phyloP scores from a whole-genome alignment of 2,329 filamentous ascomycete genomes.

The Chrysosporium queenslandicum region DNA sequence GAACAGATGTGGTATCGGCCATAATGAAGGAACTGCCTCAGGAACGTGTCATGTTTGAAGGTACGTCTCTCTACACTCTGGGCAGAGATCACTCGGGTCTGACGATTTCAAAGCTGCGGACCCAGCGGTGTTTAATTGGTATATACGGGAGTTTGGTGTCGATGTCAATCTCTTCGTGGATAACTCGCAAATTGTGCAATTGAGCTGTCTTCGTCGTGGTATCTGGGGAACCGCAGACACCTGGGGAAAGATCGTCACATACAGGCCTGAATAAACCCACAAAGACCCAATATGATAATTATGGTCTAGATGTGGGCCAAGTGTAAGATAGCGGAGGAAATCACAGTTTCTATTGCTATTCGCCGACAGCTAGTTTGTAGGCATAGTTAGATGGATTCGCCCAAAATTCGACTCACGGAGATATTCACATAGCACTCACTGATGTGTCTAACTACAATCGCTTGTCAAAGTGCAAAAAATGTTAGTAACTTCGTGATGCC shows the following conservation, averaged over 20 bases:
- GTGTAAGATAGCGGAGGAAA: too few relatives aligned
- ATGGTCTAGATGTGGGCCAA: too few relatives aligned
- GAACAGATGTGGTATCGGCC: constrained; percentile 46
- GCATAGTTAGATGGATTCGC: too few relatives aligned
- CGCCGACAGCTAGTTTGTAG: too few relatives aligned
- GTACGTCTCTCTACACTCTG: neutral
- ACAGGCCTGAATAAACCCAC: constrained; percentile 23
- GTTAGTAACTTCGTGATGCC: too few relatives aligned
- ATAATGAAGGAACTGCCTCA: constrained; percentile 44
- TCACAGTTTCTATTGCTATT: too few relatives aligned
- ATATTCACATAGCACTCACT: too few relatives aligned
- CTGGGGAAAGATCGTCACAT: constrained; percentile 44
- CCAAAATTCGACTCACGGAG: too few relatives aligned
- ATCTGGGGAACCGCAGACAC: constrained; percentile 50
- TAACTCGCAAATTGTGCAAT: constrained; percentile 49
- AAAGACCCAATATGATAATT: neutral
- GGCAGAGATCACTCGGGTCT: neutral
- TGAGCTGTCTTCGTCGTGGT: constrained; percentile 42
- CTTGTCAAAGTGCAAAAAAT: too few relatives aligned
- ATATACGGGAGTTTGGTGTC: constrained; percentile 47
- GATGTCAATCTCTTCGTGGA: constrained; percentile 51
- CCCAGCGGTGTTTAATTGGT: constrained; percentile 48
- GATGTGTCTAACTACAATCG: too few relatives aligned
- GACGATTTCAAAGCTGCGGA: constrained; percentile 37
- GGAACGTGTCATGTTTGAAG: constrained; percentile 49